Evolutionary conservation across 805 yeast genomes (phyloP).

Genomic region (Yamadazyma scolyti): DNA sequence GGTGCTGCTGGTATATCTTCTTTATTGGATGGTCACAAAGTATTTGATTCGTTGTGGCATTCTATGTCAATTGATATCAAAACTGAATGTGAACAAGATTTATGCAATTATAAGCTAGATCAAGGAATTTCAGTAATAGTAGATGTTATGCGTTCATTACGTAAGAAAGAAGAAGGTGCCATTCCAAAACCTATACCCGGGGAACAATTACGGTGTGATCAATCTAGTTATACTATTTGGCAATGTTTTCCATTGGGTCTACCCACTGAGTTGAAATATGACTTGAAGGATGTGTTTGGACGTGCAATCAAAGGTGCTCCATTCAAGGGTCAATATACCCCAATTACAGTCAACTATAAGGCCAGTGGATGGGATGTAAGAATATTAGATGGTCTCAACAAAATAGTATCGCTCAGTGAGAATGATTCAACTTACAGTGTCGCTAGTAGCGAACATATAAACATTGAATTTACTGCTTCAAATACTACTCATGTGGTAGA

Average conservation of each 20-base stretch:
- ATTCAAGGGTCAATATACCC: conserved; percentile 35
- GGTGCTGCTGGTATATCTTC: conserved; percentile 88
- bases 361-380: conserved; percentile 46
- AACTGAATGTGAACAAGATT: conserved; percentile 44
- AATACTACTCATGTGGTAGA: conserved; percentile 41
- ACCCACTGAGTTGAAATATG: conserved; percentile 43
- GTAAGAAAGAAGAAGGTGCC: conserved; percentile 55
- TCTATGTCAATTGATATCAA: conserved; percentile 82
- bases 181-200: conserved; percentile 80
- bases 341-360: conserved; percentile 41
- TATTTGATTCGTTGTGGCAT: conserved; percentile 92
- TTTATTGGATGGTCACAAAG: conserved; percentile 82
- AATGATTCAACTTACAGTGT: conserved; percentile 15
- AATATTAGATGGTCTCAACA: conserved; percentile 10
- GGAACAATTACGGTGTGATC: conserved; percentile 71
- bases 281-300: conserved; percentile 68
- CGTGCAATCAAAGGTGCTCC: conserved; percentile 61
- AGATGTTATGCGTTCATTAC: conserved; percentile 64
- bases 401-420: conserved; percentile 6
- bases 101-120: conserved; percentile 52
- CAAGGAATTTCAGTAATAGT: conserved; percentile 71
- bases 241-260: conserved; percentile 78
- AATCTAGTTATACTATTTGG: conserved; percentile 48
- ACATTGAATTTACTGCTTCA: conserved; percentile 31
- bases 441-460: conserved; percentile 32